Evolutionary conservation across 2,329 filamentous ascomycete genomes (phyloP), one percentile per base, ranked within the genome.

Genomic region (Aaosphaeria pasadenensis): DNA sequence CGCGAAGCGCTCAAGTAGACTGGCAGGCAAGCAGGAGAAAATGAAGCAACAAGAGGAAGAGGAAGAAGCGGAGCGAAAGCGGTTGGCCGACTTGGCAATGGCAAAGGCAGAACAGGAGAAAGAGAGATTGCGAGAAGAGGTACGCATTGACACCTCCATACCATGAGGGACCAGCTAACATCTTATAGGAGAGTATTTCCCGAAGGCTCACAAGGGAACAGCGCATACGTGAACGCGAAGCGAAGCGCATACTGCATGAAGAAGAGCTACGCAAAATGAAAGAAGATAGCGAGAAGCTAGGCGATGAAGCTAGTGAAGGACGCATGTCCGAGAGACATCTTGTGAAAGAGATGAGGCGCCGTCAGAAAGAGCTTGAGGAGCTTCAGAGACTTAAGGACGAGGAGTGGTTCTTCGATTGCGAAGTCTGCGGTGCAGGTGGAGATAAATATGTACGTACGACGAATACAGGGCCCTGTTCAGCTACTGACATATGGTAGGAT

Each of bases 401-500:
- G 9, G 84, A 91, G 44, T 97, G 94, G 94, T 81, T 90, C 36
- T 99, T 99, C 59, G 94, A 99, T 66, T 99, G 94, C 66, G 79
- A 82, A 11, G 81, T 89, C 29, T 99, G 94, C 67, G 92, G 92
- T 29, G 80, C 91, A 24, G 86, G 96, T 68, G 94, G 94, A 24
- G 87, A 95, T 59, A 89, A 96, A 50, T 64, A 84, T 51, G 78
- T 81, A 67, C 56, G 77, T 52, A 9, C 28, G 28, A 9, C 9
- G 33, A 9, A 36, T 36, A 7, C 5, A 42, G 17, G 17, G 9
- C 29, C 7, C 32, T 40, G 33, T 43, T 30, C 31, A 11, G 7
- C 31, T 49, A 33, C 50, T 53, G 39, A 57, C 60, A 67, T 45
- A 69, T 31, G 30, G 11, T 53, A 82, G 79, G 94, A 99, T 60